Percentiles rank a stretch among this genome's conserved stretches.
Evolutionary conservation across 2,329 filamentous ascomycete species (phyloP).

Genomic region (Mariannaea sp.): DNA sequence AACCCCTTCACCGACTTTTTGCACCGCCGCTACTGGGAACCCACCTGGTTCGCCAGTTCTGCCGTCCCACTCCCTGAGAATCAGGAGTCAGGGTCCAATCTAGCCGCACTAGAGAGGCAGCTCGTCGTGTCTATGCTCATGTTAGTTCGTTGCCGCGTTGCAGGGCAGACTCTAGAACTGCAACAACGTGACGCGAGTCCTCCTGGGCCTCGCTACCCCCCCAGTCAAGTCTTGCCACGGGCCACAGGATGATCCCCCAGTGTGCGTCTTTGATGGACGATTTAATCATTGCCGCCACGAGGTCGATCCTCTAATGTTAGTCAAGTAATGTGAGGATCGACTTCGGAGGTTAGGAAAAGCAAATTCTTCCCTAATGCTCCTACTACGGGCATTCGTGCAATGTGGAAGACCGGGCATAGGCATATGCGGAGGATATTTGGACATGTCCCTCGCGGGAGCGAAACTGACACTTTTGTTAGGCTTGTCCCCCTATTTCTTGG

Average conservation of each 20-base stretch:
- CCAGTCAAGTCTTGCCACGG: constrained; percentile 4
- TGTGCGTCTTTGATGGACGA: constrained; percentile 3
- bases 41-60: constrained; percentile 29
- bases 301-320: constrained; percentile 5
- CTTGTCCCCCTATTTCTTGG: neutral
- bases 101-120: constrained; percentile 21
- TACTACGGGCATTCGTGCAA: neutral
- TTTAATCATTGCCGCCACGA: constrained; percentile 16
- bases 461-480: constrained; percentile 8
- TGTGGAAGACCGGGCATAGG: neutral
- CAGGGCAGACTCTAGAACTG: constrained; percentile 19
- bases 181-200: constrained; percentile 16
- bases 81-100: constrained; percentile 38
- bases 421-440: neutral
- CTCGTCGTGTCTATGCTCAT: constrained; percentile 21
- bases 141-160: constrained; percentile 29
- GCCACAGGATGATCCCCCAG: constrained; percentile 6
- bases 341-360: no score
- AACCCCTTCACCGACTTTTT: constrained; percentile 42
- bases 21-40: constrained; percentile 33
- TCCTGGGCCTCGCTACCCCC: neutral
- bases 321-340: no score
- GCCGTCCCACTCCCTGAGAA: constrained; percentile 29
- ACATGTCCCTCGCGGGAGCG: neutral
- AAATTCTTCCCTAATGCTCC: no score